Base-by-base conservation (phyloP, 495 filamentous ascomycete species). In the Stereocaulon alpinum region DNA sequence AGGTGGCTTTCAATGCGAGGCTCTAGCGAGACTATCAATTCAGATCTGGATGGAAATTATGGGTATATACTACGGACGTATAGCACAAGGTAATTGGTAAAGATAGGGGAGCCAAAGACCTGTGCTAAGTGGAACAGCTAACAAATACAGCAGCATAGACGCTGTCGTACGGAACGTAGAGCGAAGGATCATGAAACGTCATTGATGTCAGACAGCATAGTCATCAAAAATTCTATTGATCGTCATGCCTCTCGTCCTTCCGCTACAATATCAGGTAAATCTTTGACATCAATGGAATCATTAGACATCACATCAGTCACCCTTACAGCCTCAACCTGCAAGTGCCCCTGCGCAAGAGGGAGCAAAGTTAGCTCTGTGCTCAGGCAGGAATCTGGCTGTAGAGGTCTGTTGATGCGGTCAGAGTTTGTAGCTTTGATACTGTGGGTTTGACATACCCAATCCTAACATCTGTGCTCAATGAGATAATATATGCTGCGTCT, bases 231-330 rank as follows among this genome's bases (percentile, higher is more conserved):
- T 24, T 24, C 3, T 3, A 24, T 24, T 24, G 24, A 24, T 24
- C 1, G 24, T 24, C 24, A 24, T 24, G 24, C 24, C 24, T 24
- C 24, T 24, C 24, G 14, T 24, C 53, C 43, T 49, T 55, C 41
- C 4, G 82, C 83, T 49, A 90, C 65, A 61, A 93, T 83, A 63
- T 83, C 82, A 6, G 91, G 91, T 42, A 96, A 69, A 64, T 95
- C 86, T 62, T 81, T 75, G 55, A 96, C 83, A 74, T 95, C 89
- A 17, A 88, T 83, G 68, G 84, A 83, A 72, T 94, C 88, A 62
- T 88, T 86, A 47, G 82, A 87, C 40, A 78, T 83, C 61, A 93
- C 73, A 73, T 98, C 93, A 24, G 92, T 77, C 11, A 96, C 82
- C 56, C 89, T 77, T 12, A 98, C 80, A 12, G 85, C 84, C 66